These are phyloP conservation scores for Coniferiporia sulphurascens DNA, from an alignment of 1,284 basidiomycete species.

Conservation along the genomic window DNA sequence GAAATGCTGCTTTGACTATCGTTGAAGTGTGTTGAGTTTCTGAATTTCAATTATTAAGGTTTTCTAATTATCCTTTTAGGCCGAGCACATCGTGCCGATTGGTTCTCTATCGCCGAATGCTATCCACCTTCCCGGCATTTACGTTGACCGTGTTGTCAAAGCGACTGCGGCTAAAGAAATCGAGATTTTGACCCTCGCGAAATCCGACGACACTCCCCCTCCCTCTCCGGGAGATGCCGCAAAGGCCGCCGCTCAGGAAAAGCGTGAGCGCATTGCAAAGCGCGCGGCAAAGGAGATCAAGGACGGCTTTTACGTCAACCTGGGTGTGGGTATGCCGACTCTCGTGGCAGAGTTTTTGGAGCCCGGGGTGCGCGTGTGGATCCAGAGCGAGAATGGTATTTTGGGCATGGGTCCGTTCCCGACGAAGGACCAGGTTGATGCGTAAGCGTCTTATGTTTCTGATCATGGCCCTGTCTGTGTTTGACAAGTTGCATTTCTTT, in stretches of 20 bases:
- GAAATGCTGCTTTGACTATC: constrained; percentile 86
- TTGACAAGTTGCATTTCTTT: constrained; percentile 13
- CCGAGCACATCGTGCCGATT: constrained; percentile 87
- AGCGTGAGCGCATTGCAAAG: constrained; percentile 74
- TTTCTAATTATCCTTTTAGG: constrained; percentile 38
- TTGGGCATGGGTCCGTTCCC: constrained; percentile 96
- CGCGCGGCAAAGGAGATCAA: constrained; percentile 87
- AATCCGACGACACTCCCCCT: constrained; percentile 24
- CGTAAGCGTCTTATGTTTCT: constrained; percentile 46
- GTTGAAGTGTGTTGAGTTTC: constrained; percentile 60
- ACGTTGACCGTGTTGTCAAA: constrained; percentile 82
- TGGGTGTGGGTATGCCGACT: constrained; percentile 87
- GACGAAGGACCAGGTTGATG: constrained; percentile 80
- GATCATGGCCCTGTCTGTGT: neutral
- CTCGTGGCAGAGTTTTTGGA: constrained; percentile 82
- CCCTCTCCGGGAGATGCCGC: constrained; percentile 36
- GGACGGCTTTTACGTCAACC: constrained; percentile 79
- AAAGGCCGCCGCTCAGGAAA: constrained; percentile 46
- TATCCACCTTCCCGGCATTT: constrained; percentile 83
- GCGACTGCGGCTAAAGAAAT: constrained; percentile 78
- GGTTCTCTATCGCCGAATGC: constrained; percentile 82
- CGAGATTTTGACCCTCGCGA: constrained; percentile 71
- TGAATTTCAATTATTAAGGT: neutral
- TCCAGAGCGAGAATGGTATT: constrained; percentile 95
- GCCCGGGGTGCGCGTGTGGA: constrained; percentile 80